Base-by-base conservation (phyloP, 352 stramenopile species). In the Phytophthora pseudosyringae region DNA sequence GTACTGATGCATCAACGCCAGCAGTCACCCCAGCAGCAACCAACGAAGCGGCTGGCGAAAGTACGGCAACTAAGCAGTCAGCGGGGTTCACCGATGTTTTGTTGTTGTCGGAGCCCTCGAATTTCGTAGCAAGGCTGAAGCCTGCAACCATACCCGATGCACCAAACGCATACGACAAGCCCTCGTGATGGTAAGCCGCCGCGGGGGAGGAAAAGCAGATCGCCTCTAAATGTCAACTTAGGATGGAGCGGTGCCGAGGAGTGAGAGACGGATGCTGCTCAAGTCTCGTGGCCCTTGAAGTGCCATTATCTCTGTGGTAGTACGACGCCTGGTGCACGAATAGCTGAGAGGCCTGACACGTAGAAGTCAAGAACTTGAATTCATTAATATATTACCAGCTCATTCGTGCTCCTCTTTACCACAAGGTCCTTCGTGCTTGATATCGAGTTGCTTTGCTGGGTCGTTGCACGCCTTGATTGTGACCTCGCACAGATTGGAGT, bases 91-190 rank as follows among this genome's bases (percentile, higher is more conserved):
- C 36, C 11, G 59, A 58, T 56, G 44, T 64, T 6, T 0, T 50
- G 29, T 11, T 63, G 21, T 21, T 71, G 6, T 71, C 59, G 25
- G 64, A 64, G 15, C 48, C 64, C 13, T 59, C 58, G 25, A 58
- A 68, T 38, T 59, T 68, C 31, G 8, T 72, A 40, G 64, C 36
- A 64, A 68, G 50, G 7, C 32, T 72, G 26, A 72, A 67, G 25
- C 64, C 57, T 41, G 64, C 58, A 35, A 47, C 25, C 11, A 68
- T 67, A 13, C 50, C 43, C 18, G 50, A 62, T 29, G 39, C 29
- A 39, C 63, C 41, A 46, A 71, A 66, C 16, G 16, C 36, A 28
- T 71, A 69, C 46, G 40, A 64, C 38, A 64, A 53, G 4, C 46
- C 61, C 7, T 64, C 53, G 13, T 41, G 54, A 45, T 51, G 25